A percentile compares a stretch with the other conserved stretches of the same genome.
These are phyloP conservation scores for Leccinellum luteum DNA, from an alignment of 768 basidiomycete genomes.

Conservation along the genomic window DNA sequence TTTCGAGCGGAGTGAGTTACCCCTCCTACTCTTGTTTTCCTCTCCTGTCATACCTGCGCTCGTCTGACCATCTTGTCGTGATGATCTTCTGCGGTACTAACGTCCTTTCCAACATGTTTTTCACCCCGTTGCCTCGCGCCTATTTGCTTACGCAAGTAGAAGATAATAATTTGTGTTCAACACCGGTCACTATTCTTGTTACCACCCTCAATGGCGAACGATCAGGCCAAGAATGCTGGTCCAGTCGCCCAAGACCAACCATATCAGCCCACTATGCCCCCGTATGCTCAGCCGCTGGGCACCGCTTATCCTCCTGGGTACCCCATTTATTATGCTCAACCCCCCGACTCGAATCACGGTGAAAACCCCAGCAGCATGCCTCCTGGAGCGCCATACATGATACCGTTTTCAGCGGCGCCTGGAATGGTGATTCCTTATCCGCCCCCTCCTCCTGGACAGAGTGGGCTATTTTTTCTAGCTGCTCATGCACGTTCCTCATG, in stretches of 20 bases:
- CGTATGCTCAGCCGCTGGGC: constrained; percentile 28
- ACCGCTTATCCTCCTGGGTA: constrained; percentile 32
- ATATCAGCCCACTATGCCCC: constrained; percentile 27
- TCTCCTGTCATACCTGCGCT: neutral
- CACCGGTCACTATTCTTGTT: constrained; percentile 29
- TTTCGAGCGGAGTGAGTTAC: constrained; percentile 38
- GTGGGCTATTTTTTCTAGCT: constrained; percentile 21
- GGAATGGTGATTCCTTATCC: constrained; percentile 46
- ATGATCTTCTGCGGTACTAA: constrained; percentile 8
- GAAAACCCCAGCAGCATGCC: constrained; percentile 34
- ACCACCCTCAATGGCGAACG: constrained; percentile 28
- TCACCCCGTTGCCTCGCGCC: constrained; percentile 20
- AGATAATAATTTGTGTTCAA: constrained; percentile 17
- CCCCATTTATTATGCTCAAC: constrained; percentile 33
- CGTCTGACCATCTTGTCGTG: constrained; percentile 4
- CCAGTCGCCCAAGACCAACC: constrained; percentile 35
- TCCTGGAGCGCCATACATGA: constrained; percentile 34
- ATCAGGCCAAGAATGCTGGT: constrained; percentile 34
- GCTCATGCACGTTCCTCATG: constrained; percentile 4
- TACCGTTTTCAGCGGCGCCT: constrained; percentile 38
- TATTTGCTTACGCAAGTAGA: constrained; percentile 34
- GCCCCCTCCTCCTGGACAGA: constrained; percentile 37
- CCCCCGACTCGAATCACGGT: constrained; percentile 27
- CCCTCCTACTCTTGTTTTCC: neutral
- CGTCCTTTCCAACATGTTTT: constrained; percentile 19